Conservation (phyloP, 2,329 filamentous ascomycete genomes). For the Arthroderma sp. region DNA sequence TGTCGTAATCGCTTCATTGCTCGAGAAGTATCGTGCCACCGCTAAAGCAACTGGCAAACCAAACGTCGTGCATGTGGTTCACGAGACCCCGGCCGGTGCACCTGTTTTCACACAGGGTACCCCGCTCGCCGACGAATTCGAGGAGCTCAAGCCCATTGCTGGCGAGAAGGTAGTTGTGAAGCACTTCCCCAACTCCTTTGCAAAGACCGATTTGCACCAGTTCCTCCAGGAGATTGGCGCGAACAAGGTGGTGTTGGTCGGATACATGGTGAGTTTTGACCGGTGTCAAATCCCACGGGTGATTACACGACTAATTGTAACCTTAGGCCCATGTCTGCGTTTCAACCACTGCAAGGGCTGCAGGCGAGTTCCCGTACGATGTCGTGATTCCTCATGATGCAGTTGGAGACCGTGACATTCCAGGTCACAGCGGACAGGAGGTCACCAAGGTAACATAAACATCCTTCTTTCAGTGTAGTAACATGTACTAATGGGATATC, state of each 20-base stretch:
- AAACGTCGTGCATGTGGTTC: constrained; percentile 50
- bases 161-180: constrained; percentile 49
- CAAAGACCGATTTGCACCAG: constrained; percentile 45
- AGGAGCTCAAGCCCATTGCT: constrained; percentile 41
- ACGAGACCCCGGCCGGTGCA: constrained; percentile 46
- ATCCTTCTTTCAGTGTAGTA: background rate
- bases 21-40: constrained; percentile 47
- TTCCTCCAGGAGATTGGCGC: constrained; percentile 38
- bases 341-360: constrained; percentile 49
- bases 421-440: constrained; percentile 44
- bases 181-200: constrained; percentile 46
- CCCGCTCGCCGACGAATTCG: constrained; percentile 46
- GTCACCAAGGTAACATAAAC: constrained; percentile 29
- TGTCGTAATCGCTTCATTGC: constrained; percentile 42
- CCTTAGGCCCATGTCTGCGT: constrained; percentile 51
- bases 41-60: constrained; percentile 23
- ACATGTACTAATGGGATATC: too few relatives aligned
- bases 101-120: constrained; percentile 55
- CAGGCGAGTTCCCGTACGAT: constrained; percentile 48
- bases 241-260: constrained; percentile 46
- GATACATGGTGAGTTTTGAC: constrained; percentile 15
- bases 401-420: constrained; percentile 54
- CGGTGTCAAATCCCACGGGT: background rate
- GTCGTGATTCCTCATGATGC: constrained; percentile 49
- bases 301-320: background rate